Conservation (phyloP, 2,329 filamentous ascomycete species). For the Annulohypoxylon truncatum region DNA sequence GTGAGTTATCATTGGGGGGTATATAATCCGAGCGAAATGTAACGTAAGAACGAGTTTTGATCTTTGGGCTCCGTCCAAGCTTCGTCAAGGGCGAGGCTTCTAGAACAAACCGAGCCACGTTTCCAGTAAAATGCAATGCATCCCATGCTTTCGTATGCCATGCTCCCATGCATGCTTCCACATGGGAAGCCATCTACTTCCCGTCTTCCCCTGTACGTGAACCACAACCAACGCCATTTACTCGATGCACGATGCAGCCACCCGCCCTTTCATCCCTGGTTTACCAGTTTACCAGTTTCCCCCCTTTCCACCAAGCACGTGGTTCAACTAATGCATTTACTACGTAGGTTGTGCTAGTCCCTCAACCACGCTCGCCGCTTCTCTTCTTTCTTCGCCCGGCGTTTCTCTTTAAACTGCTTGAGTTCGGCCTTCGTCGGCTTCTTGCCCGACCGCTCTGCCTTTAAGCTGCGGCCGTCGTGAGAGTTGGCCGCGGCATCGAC, state of each 20-base stretch:
- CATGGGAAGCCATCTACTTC: not conserved
- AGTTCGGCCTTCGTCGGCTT: conserved; percentile 87
- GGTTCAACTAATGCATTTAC: not conserved
- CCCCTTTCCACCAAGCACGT: not conserved
- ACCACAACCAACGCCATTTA: conserved; percentile 31
- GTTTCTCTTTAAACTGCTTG: conserved; percentile 91
- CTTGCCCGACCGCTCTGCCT: conserved; percentile 88
- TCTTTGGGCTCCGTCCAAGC: conserved; percentile 12
- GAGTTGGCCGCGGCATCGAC: conserved; percentile 92
- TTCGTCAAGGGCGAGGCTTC: conserved; percentile 1
- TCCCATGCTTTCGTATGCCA: conserved; percentile 15
- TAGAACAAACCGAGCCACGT: conserved; percentile 10
- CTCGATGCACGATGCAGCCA: conserved; percentile 31
- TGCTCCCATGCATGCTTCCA: too few species aligned
- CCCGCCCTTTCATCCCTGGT: not conserved
- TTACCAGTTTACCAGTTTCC: not conserved
- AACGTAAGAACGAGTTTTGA: conserved; percentile 11
- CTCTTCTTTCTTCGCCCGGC: conserved; percentile 90
- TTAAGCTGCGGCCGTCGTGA: conserved; percentile 89
- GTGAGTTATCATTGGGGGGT: conserved; percentile 32
- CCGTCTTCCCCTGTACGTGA: not conserved
- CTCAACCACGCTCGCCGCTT: conserved; percentile 91
- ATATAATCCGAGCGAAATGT: conserved; percentile 26
- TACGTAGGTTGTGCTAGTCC: conserved; percentile 66
- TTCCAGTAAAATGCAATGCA: conserved; percentile 23